Base-by-base conservation (phyloP, 805 yeast genomes). In the Tetrapisispora pingtungensis region DNA sequence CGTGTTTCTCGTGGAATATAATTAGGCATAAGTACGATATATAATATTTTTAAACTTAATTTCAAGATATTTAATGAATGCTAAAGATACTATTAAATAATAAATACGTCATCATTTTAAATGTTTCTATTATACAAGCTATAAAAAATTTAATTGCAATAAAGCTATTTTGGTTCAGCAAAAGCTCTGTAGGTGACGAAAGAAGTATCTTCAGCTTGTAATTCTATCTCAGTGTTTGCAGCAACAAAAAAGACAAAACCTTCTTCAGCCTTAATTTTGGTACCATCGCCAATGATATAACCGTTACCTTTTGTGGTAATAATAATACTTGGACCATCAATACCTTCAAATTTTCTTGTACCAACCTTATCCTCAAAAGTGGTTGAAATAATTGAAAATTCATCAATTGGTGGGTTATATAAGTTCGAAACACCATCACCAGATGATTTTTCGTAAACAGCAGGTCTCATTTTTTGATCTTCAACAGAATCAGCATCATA, bases 401-500 rank as follows among this genome's bases (percentile, higher is more conserved):
- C 99, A 49, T 81, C 95, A 60, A 93, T 93, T 46, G 99, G 99
- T 30, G 99, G 99, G 63, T 93, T 84, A 67, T 81, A 93, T 53
- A 89, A 69, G 33, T 72, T 73, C 17, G 81, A 72, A 50, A 69
- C 72, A 41, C 87, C 90, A 42, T 70, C 81, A 49, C 93, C 93
- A 10, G 69, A 58, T 19, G 84, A 73, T 66, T 79, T 78, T 15
- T 53, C 54, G 50, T 68, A 61, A 13, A 49, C 44, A 52, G 68
- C 65, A 26, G 84, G 77, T 39, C 77, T 76, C 93, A 90, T 85
- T 68, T 87, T 88, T 71, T 93, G 99, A 61, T 88, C 88, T 54
- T 80, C 88, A 41, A 90, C 96, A 20, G 94, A 80, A 44, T 84
- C 94, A 57, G 84, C 84, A 24, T 84, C 73, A 64, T 90, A 93